Conservation (phyloP, 306 rosid species). For the Sechiopsis laciniata region DNA sequence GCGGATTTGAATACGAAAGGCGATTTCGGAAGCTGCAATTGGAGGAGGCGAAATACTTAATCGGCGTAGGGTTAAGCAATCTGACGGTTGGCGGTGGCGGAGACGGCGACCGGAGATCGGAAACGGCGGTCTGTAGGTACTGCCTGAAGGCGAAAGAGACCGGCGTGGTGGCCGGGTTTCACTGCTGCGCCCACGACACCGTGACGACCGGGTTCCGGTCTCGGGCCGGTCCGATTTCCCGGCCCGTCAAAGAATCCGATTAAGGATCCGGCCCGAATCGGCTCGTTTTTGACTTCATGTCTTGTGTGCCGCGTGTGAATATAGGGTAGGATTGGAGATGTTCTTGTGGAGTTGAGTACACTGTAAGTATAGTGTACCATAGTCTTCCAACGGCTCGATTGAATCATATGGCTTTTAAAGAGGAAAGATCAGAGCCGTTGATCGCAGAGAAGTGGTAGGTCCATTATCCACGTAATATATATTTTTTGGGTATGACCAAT, state of each 20-base stretch:
- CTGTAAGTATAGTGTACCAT: slow-evolving; percentile 30
- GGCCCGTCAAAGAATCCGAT: slow-evolving; percentile 42
- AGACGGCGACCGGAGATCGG: not conserved
- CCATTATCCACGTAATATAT: slow-evolving; percentile 10
- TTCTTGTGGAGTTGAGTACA: slow-evolving; percentile 34
- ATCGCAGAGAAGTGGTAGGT: slow-evolving; percentile 4
- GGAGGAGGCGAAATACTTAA: slow-evolving; percentile 35
- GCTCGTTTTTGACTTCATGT: not conserved
- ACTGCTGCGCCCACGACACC: slow-evolving; percentile 54
- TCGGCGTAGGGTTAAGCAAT: slow-evolving; percentile 28
- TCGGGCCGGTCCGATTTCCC: slow-evolving; percentile 66
- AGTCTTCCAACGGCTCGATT: not conserved
- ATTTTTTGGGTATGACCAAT: not conserved
- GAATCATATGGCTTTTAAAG: not conserved
- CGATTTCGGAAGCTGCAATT: slow-evolving; percentile 34
- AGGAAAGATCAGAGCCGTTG: slow-evolving; percentile 1
- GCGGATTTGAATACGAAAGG: slow-evolving; percentile 33
- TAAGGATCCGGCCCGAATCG: slow-evolving; percentile 17
- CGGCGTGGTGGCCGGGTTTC: slow-evolving; percentile 45
- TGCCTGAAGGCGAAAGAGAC: slow-evolving; percentile 34
- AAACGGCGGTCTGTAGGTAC: slow-evolving; percentile 32
- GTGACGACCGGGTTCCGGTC: slow-evolving; percentile 55
- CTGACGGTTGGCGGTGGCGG: not conserved
- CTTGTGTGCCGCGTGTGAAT: slow-evolving; percentile 1
- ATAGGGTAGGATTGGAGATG: not conserved